phyloP scores from a whole-genome alignment of 768 basidiomycete species.

The Ramaria sp. region DNA sequence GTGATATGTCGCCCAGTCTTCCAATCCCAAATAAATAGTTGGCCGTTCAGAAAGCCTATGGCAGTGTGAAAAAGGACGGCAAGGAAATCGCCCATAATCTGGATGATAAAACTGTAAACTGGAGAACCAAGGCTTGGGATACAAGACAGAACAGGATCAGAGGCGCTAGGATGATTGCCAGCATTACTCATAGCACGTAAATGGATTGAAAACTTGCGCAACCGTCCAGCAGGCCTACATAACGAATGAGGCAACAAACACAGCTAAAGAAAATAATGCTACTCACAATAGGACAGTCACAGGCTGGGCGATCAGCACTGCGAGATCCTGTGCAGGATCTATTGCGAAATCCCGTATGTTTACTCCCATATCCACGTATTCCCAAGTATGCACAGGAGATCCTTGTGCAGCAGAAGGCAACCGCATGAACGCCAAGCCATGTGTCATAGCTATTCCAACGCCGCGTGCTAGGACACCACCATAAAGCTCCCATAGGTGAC shows the following conservation, averaged over 20 bases:
- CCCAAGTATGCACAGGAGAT: slow-evolving; percentile 39
- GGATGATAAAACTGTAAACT: slow-evolving; percentile 30
- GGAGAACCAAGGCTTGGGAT: slow-evolving; percentile 11
- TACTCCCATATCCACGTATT: slow-evolving; percentile 22
- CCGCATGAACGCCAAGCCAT: slow-evolving; percentile 31
- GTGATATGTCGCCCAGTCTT: slow-evolving; percentile 38
- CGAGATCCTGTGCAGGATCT: slow-evolving; percentile 58
- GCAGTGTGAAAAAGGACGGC: slow-evolving; percentile 35
- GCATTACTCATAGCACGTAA: slow-evolving; percentile 36
- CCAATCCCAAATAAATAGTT: slow-evolving; percentile 60
- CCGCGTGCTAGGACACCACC: slow-evolving; percentile 46
- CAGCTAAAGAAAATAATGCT: too few species aligned
- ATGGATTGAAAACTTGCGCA: slow-evolving; percentile 23
- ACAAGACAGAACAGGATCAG: slow-evolving; percentile 23
- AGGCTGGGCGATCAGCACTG: slow-evolving; percentile 38
- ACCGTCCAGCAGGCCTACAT: too few species aligned
- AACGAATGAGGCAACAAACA: too few species aligned
- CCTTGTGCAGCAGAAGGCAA: slow-evolving; percentile 39
- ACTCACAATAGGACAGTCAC: neutral
- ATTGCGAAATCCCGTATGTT: slow-evolving; percentile 47
- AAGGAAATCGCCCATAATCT: slow-evolving; percentile 42
- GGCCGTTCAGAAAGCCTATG: slow-evolving; percentile 25
- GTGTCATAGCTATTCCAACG: slow-evolving; percentile 1
- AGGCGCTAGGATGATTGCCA: slow-evolving; percentile 33
- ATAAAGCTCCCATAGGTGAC: slow-evolving; percentile 47